phyloP scores from a whole-genome alignment of 1,284 basidiomycete genomes.

The Volvariella volvacea region DNA sequence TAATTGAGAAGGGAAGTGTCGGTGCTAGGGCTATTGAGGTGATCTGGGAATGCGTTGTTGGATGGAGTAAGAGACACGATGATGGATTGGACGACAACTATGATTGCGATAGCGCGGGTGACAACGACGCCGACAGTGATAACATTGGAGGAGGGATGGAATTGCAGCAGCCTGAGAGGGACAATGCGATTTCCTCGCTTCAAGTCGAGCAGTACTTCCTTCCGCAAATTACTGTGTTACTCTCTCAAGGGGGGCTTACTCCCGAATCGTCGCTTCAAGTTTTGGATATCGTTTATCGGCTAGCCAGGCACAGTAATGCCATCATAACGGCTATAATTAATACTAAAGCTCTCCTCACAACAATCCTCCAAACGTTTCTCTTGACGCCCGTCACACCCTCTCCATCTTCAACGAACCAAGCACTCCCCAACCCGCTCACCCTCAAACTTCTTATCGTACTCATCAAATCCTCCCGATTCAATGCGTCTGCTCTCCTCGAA shows the following conservation, averaged over 20 bases:
- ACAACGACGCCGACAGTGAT: too few relatives aligned
- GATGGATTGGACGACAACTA: slow-evolving; percentile 31
- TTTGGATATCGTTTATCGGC: slow-evolving; percentile 54
- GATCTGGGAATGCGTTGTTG: slow-evolving; percentile 63
- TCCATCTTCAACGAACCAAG: slow-evolving; percentile 15
- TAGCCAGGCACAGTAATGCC: slow-evolving; percentile 50
- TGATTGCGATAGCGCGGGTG: neutral
- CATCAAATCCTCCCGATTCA: slow-evolving; percentile 57
- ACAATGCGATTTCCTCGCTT: slow-evolving; percentile 34
- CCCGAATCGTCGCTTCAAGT: slow-evolving; percentile 49
- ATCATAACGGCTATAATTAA: slow-evolving; percentile 49
- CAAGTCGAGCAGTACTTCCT: slow-evolving; percentile 49
- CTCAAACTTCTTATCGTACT: slow-evolving; percentile 58
- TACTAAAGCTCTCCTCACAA: slow-evolving; percentile 48
- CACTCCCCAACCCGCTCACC: slow-evolving; percentile 42
- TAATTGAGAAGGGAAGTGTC: slow-evolving; percentile 61
- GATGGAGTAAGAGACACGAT: slow-evolving; percentile 35
- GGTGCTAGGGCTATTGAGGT: slow-evolving; percentile 63
- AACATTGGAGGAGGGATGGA: slow-evolving; percentile 32
- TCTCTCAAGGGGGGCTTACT: slow-evolving; percentile 36
- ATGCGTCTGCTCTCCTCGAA: slow-evolving; percentile 54
- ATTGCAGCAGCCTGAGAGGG: slow-evolving; percentile 23
- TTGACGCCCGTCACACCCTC: slow-evolving; percentile 39
- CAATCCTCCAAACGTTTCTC: slow-evolving; percentile 50
- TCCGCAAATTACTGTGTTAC: slow-evolving; percentile 33